phyloP scores from a whole-genome alignment of 202 grass and related monocot species.

The Eragrostis tef region DNA sequence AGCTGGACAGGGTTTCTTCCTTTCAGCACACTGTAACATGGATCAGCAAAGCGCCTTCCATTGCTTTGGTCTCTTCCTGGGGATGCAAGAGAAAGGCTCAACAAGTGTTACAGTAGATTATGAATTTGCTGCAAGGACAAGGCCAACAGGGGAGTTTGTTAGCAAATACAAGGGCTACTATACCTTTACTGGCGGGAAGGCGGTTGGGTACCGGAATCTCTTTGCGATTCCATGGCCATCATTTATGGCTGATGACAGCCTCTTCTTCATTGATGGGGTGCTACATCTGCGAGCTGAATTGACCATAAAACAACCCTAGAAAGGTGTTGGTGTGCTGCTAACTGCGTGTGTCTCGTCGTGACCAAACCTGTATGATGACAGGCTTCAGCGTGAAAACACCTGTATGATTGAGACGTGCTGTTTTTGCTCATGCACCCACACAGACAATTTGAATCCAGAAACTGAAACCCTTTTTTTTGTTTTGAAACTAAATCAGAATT shows the following conservation, averaged over 20 bases:
- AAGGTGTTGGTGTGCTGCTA: conserved; percentile 37
- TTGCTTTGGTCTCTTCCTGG: conserved; percentile 96
- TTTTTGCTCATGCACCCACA: conserved; percentile 30
- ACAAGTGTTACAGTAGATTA: conserved; percentile 96
- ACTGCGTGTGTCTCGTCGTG: background rate
- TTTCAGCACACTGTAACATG: conserved; percentile 96
- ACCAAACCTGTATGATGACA: conserved; percentile 26
- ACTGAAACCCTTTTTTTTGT: conserved; percentile 27
- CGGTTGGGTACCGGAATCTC: conserved; percentile 91
- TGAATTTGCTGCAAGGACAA: conserved; percentile 92
- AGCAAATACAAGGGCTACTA: conserved; percentile 99
- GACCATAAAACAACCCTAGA: conserved; percentile 87
- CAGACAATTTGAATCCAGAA: conserved; percentile 44
- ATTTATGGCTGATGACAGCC: conserved; percentile 95
- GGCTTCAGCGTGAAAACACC: conserved; percentile 18
- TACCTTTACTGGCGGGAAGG: conserved; percentile 98
- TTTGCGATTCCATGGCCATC: conserved; percentile 88
- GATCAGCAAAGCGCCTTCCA: conserved; percentile 93
- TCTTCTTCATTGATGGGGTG: conserved; percentile 91
- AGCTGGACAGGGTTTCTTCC: conserved; percentile 95
- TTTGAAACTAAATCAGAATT: conserved; percentile 40
- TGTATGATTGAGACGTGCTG: conserved; percentile 20
- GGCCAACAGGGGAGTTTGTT: conserved; percentile 80
- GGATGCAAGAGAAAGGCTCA: conserved; percentile 99
- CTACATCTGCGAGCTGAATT: conserved; percentile 93